These are phyloP conservation scores for Trametes maxima DNA, from an alignment of 768 basidiomycete genomes.

Conservation along the genomic window DNA sequence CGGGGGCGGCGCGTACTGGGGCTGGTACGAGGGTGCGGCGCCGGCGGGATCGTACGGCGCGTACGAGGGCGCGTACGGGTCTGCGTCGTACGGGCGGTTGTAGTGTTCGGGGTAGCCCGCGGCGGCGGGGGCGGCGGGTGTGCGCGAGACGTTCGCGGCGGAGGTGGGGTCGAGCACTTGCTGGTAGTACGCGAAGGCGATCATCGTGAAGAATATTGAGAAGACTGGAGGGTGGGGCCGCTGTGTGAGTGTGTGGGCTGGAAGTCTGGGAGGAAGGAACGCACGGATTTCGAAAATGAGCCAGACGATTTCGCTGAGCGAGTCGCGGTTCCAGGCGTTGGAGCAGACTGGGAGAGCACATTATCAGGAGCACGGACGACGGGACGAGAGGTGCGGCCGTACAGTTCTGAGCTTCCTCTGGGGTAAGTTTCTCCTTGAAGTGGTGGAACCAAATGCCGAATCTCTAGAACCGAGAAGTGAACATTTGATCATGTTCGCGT, in stretches of 20 bases:
- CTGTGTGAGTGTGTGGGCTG: neutral
- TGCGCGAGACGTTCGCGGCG: constrained; percentile 50
- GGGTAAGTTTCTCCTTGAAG: constrained; percentile 24
- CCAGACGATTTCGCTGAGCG: constrained; percentile 67
- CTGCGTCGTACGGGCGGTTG: constrained; percentile 54
- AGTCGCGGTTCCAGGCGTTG: constrained; percentile 59
- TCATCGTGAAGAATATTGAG: constrained; percentile 58
- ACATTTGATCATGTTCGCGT: neutral
- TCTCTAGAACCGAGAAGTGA: constrained; percentile 19
- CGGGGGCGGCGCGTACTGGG: constrained; percentile 31
- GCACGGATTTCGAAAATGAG: constrained; percentile 62
- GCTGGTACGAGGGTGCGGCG: constrained; percentile 20
- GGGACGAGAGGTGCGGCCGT: constrained; percentile 23
- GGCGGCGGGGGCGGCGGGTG: constrained; percentile 39
- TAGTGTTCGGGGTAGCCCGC: constrained; percentile 52
- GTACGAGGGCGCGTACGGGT: constrained; percentile 38
- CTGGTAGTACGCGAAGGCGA: constrained; percentile 73
- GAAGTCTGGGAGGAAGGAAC: constrained; percentile 28
- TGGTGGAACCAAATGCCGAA: constrained; percentile 36
- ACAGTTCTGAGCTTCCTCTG: constrained; percentile 51
- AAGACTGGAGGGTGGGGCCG: constrained; percentile 49
- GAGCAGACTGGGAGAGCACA: constrained; percentile 56
- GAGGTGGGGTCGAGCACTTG: constrained; percentile 73
- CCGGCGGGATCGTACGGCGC: constrained; percentile 21
- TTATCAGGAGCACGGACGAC: neutral